These are phyloP conservation scores for Calonectria montana DNA, from an alignment of 2,329 filamentous ascomycete species.

Conservation along the genomic window DNA sequence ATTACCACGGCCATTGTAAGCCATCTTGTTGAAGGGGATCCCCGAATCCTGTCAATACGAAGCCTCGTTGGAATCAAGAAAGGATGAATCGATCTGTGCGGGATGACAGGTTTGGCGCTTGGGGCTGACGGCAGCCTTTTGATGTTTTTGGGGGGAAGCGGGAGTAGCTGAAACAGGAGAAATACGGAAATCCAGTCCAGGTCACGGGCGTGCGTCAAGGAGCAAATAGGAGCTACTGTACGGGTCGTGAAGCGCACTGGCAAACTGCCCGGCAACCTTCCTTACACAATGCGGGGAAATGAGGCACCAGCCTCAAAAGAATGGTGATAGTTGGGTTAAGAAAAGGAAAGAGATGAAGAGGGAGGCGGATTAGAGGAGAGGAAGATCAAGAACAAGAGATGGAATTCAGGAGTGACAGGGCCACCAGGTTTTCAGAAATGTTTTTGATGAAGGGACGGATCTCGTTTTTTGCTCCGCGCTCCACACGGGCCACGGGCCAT, in stretches of 20 bases:
- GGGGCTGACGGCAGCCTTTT: slow-evolving; percentile 31
- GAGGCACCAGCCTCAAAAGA: slow-evolving; percentile 49
- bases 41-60: slow-evolving; percentile 34
- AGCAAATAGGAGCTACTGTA: slow-evolving; percentile 27
- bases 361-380: slow-evolving; percentile 35
- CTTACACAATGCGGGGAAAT: slow-evolving; percentile 39
- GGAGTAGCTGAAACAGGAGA: slow-evolving; percentile 44
- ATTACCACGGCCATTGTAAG: slow-evolving; percentile 72
- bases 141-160: slow-evolving; percentile 32
- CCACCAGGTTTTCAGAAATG: slow-evolving; percentile 41
- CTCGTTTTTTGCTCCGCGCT: slow-evolving; percentile 41
- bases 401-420: slow-evolving; percentile 24
- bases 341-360: slow-evolving; percentile 36
- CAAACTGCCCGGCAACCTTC: slow-evolving; percentile 19
- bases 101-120: slow-evolving; percentile 27
- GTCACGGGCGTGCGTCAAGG: slow-evolving; percentile 41
- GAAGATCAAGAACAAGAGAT: slow-evolving; percentile 20
- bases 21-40: slow-evolving; percentile 52
- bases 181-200: slow-evolving; percentile 35
- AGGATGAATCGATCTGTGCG: slow-evolving; percentile 29
- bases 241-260: slow-evolving; percentile 16
- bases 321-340: slow-evolving; percentile 42
- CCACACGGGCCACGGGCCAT: slow-evolving; percentile 33
- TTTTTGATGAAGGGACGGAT: slow-evolving; percentile 44
- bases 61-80: slow-evolving; percentile 29